Base-by-base conservation (phyloP, 2,329 filamentous ascomycete species). In the Diaporthe batatas region DNA sequence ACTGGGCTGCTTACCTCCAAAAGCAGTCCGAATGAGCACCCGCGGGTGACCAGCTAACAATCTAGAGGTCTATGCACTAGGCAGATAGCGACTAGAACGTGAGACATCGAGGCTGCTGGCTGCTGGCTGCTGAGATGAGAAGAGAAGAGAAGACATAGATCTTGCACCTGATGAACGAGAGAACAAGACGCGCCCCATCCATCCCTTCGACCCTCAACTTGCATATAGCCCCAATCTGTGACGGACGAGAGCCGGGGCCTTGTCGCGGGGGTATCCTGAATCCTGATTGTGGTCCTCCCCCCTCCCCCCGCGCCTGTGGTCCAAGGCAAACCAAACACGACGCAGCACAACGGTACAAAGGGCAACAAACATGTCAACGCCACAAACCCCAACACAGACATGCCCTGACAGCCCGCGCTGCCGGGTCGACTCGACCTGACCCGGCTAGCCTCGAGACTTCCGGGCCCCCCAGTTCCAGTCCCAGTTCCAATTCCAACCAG, bases 331-430 rank as follows among this genome's bases (percentile, higher is more conserved):
- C 58, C 58, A 62, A 62, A 59, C 55, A 58, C 58, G 29, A 62
- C 68, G 42, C 44, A 49, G 53, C 55, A 49, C 59, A 18, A 36
- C 59, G 29, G 59, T 16, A 70, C 68, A 70, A 70, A 70, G 68
- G 44, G 68, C 62, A 65, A 65, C 62, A 65, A 65, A 65, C 62
- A 65, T 65, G 62, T 65, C 62, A 51, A 65, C 62, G 62, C 62
- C 62, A 65, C 62, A 36, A 6, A 47, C 1, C n/a, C 44, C 58
- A 64, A 39, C 44, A 36, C 44, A 51, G 62, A 34, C 29, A 36
- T 32, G 36, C 36, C 57, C 62, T 34, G 62, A 34, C 62, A 67
- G 47, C 47, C 32, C 42, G 44, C 44, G 21, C 44, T 12, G 57
- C 47, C 32, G 39, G 39, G 58, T 67, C 32, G 32, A 67, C 32